Percentiles rank a stretch among this genome's conserved stretches.
Evolutionary conservation across 805 yeast genomes (phyloP).

Genomic region (Candida stauntonica): DNA sequence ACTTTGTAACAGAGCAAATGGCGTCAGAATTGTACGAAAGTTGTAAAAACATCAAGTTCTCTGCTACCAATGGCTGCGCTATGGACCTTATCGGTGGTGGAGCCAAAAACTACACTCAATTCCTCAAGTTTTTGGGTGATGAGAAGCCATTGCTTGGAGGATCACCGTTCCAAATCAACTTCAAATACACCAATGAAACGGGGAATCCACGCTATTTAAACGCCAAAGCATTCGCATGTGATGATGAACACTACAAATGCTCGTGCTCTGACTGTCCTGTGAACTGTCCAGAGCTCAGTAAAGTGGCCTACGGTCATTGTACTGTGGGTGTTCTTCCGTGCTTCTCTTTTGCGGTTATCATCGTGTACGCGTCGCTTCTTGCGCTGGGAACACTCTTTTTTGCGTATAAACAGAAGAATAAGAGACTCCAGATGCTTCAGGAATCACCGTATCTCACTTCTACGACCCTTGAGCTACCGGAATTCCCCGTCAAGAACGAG

Average conservation of each 20-base stretch:
- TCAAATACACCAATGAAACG: conserved; percentile 40
- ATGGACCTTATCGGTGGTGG: conserved; percentile 99
- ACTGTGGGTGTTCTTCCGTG: conserved; percentile 64
- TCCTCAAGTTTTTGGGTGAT: conserved; percentile 87
- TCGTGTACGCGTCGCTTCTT: conserved; percentile 39
- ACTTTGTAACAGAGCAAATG: conserved; percentile 51
- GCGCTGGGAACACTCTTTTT: conserved; percentile 24
- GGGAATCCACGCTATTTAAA: conserved; percentile 23
- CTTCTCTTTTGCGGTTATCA: conserved; percentile 58
- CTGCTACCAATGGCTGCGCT: conserved; percentile 93
- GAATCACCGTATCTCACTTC: conserved; percentile 37
- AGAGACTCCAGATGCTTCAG: conserved; percentile 35
- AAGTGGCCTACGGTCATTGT: conserved; percentile 42
- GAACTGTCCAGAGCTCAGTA: conserved; percentile 69
- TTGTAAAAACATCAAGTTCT: conserved; percentile 84
- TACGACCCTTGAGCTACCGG: conserved; percentile 19
- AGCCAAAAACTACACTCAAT: conserved; percentile 65
- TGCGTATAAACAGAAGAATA: conserved; percentile 19
- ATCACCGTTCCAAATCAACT: conserved; percentile 91
- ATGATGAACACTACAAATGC: conserved; percentile 62
- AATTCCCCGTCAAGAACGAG: conserved; percentile 22
- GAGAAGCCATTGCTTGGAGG: conserved; percentile 94
- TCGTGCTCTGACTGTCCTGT: conserved; percentile 87
- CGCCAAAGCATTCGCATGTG: conserved; percentile 39
- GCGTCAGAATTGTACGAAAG: conserved; percentile 73